Evolutionary conservation across 257 asterid genomes (phyloP), one percentile per base, ranked within the genome.

Genomic region (Voacanga thouarsii): DNA sequence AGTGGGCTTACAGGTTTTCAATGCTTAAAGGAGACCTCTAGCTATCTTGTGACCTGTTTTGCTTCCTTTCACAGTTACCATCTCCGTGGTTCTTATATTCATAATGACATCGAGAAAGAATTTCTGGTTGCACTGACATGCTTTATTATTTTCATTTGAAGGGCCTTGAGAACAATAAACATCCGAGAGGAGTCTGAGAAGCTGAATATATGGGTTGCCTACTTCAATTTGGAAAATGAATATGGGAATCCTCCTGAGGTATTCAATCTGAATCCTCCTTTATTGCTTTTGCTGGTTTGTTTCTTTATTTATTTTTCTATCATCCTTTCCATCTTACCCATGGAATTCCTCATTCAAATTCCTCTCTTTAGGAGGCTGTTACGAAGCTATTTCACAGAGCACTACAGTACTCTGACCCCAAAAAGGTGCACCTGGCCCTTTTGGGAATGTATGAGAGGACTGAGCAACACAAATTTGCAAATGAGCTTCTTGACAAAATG

Each of bases 221-320:
- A 87, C 75, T 92, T 96, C 81, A 96, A 96, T 86, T 89, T 96
- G 82, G 99, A 96, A 80, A 96, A 90, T 81, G 92, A 92, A 80
- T 86, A 87, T 79, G 99, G 99, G 72, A 90, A 79, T 80, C 98
- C 99, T 70, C 92, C 97, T 4, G 91, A 96, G 99, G 99, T 93
- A 90, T 70, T 60, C 19, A 33, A 80, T 56, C 47, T 8, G 11
- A 19, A 63, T 30, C 61, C 51, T 26, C 50, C 14, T 45, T 28
- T 11, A 15, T 49, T 14, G 16, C n/a, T 63, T 18, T 30, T 45
- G 18, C 23, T 44, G 43, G 7, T 16, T 67, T 49, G 12, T 50
- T 28, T 30, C 6, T 30, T 53, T 14, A 50, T 18, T 57, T 64
- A 53, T 28, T 72, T 78, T 41, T 68, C n/a, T 49, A 45, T 68